Conservation (phyloP, 768 basidiomycete species). For the Lyophyllum atratum region DNA sequence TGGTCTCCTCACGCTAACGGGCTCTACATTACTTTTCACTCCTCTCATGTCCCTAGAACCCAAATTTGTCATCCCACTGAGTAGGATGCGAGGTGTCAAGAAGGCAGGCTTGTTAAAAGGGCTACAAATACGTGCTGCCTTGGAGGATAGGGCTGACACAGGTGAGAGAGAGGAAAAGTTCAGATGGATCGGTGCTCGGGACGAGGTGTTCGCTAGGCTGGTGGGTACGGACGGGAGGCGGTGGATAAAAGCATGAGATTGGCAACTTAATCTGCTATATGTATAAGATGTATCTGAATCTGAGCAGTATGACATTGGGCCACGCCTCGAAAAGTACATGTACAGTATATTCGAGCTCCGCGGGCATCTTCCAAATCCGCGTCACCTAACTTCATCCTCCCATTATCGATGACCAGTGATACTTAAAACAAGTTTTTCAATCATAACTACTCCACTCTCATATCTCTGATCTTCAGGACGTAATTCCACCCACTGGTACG, state of each 20-base stretch:
- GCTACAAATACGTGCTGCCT: constrained; percentile 47
- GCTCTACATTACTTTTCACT: constrained; percentile 52
- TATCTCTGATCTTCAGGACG: not conserved
- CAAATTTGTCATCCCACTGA: constrained; percentile 46
- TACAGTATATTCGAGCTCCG: not conserved
- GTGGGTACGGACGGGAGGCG: constrained; percentile 49
- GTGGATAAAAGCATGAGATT: constrained; percentile 49
- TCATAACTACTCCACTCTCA: not conserved
- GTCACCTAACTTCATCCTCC: too few relatives aligned
- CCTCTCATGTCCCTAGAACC: constrained; percentile 48
- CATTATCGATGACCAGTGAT: too few relatives aligned
- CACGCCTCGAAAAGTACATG: too few relatives aligned
- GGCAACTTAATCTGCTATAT: too few relatives aligned
- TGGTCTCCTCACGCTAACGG: constrained; percentile 61
- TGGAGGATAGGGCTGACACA: constrained; percentile 24
- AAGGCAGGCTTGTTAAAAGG: constrained; percentile 57
- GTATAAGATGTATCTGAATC: too few relatives aligned
- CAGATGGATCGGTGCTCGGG: constrained; percentile 58
- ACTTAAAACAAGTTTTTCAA: not conserved
- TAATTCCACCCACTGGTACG: not conserved
- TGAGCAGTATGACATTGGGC: too few relatives aligned
- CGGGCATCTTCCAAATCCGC: too few relatives aligned
- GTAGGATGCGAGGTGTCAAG: constrained; percentile 55
- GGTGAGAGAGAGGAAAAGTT: constrained; percentile 55
- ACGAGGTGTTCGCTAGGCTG: constrained; percentile 68